Evolutionary conservation across 345 rosid species (phyloP).

Genomic region (Euphorbia peplus): DNA sequence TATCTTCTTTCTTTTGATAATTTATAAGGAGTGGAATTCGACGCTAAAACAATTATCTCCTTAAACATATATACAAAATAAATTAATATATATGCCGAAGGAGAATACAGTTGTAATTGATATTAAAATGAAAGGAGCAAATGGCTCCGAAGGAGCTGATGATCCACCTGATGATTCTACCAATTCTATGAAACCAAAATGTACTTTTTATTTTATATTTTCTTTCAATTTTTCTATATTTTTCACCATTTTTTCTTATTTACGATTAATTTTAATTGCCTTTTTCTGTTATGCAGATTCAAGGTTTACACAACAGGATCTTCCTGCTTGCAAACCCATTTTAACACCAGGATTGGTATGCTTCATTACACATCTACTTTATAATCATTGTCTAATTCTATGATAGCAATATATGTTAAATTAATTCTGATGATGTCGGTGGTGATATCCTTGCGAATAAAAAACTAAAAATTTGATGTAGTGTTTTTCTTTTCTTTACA

Average conservation of each 20-base stretch:
- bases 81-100: background rate
- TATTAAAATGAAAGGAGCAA: constrained; percentile 13
- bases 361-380: background rate
- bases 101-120: background rate
- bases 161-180: background rate
- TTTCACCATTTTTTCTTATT: background rate
- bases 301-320: constrained; percentile 34
- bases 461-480: no score
- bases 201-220: background rate
- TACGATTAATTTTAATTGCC: background rate
- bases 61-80: background rate
- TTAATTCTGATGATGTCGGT: no score
- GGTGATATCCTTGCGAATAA: no score
- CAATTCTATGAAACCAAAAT: background rate
- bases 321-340: constrained; percentile 36
- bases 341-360: constrained; percentile 31
- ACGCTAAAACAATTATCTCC: no score
- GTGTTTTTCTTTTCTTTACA: no score
- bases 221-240: background rate
- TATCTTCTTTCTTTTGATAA: no score
- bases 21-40: no score
- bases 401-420: no score
- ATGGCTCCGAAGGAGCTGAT: background rate
- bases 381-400: background rate
- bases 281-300: constrained; percentile 21